These are phyloP conservation scores for Guadua angustifolia DNA, from an alignment of 176 grass and related monocot genomes.

Conservation along the genomic window DNA sequence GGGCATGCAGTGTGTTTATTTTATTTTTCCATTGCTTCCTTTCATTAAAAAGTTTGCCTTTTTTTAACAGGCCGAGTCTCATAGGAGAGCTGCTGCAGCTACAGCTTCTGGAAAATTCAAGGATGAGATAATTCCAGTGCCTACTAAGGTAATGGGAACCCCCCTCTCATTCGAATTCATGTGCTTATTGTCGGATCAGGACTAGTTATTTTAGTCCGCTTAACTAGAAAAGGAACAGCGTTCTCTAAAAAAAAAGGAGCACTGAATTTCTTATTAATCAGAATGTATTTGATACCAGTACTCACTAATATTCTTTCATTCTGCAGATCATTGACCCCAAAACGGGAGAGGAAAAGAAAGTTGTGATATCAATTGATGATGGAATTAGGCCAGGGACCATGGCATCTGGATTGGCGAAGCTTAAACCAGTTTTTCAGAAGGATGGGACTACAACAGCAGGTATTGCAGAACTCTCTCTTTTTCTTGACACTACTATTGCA, in stretches of 20 bases:
- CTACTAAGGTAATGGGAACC: slow-evolving; percentile 64
- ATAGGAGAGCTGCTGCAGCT: slow-evolving; percentile 81
- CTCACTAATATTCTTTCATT: slow-evolving; percentile 7
- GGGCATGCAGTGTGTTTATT: not conserved
- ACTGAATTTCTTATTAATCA: not conserved
- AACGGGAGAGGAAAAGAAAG: slow-evolving; percentile 85
- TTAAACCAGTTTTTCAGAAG: slow-evolving; percentile 93
- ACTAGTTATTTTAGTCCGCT: too few relatives aligned
- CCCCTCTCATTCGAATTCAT: not conserved
- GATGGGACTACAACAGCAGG: slow-evolving; percentile 96
- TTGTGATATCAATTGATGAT: slow-evolving; percentile 92
- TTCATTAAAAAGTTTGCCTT: not conserved
- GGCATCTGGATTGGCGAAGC: slow-evolving; percentile 66
- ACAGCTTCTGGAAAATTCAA: slow-evolving; percentile 94
- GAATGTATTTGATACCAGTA: not conserved
- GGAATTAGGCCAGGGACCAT: slow-evolving; percentile 87
- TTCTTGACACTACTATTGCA: not conserved
- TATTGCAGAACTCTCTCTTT: slow-evolving; percentile 34
- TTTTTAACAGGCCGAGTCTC: slow-evolving; percentile 74
- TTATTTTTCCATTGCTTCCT: not conserved
- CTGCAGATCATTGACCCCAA: slow-evolving; percentile 84
- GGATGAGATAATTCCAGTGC: slow-evolving; percentile 89
- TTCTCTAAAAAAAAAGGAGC: not conserved
- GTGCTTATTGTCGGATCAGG: not conserved
- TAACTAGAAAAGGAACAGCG: not conserved